Evolutionary conservation across 2,329 filamentous ascomycete species (phyloP), one percentile per base, ranked within the genome.

Genomic region (Ceratocystis papillata): DNA sequence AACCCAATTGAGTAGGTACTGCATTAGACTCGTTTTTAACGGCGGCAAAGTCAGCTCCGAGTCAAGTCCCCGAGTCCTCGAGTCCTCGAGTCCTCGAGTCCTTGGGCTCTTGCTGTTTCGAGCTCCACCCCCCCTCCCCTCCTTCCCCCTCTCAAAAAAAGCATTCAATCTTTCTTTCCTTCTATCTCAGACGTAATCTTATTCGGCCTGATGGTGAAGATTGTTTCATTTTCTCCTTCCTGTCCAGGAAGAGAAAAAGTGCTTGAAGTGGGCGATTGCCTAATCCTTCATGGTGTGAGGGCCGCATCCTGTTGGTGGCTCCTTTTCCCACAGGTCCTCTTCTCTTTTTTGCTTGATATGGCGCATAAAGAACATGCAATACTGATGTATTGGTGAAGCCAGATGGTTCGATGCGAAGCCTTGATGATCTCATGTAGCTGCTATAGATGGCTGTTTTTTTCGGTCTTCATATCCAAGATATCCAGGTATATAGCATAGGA

Each of bases 361-460:
- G 6, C 55, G 55, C 55, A 59, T 59, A n/a, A 37, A 59, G 12
- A 59, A 59, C 55, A 59, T 33, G 55, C 55, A 59, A 59, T n/a
- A n/a, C 22, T 30, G 17, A n/a, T n/a, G 15, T 59, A n/a, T 25
- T 59, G n/a, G 30, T 33, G 28, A 28, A n/a, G 3, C 20, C 17
- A 7, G 33, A 17, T 63, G 44, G 45, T 63, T 63, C 61, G 25
- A 63, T 48, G 5, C 5, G 5, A 25, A 63, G 44, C 25, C 61
- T 48, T 33, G 22, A 63, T 63, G 44, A 63, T 50, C 12, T 37
- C 44, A 63, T 37, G 8, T 30, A 33, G n/a, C 1, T 15, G 15
- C 15, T 30, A 37, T 37, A n/a, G 12, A 3, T 59, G 20, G 2
- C 8, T 4, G 28, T 37, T 37, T 59, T 59, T 22, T 20, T 6